Base-by-base conservation (phyloP, 495 filamentous ascomycete species). In the Achaetomiella virescens region DNA sequence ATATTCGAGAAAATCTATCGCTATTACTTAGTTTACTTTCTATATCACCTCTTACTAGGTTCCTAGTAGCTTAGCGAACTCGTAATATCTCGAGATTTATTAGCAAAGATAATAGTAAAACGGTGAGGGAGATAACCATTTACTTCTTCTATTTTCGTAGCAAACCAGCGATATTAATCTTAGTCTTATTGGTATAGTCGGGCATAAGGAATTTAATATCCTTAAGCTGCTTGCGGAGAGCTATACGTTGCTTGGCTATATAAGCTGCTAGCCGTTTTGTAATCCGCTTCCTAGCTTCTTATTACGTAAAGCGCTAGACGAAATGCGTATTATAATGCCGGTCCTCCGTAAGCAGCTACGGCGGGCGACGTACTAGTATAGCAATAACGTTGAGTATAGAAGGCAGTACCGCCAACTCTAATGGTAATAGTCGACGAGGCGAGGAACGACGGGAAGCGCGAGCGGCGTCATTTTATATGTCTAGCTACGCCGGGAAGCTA, bases 21-120 rank as follows among this genome's bases (percentile, higher is more conserved):
- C 59, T 52, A 59, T 69, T 48, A 50, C 56, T 38, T 48, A 48
- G 55, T 45, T 38, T 55, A 25, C 46, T 15, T 38, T 54, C 55
- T 62, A 33, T 45, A 60, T 60, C 58, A 44, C 63, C 47, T 60
- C 62, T 55, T 58, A 48, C 64, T 53, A 68, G 42, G n/a, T n/a
- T 21, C 45, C 47, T 24, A 33, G 20, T 56, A 29, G 1, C 48
- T n/a, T 18, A 27, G 1, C 25, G 27, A 38, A 55, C 5, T 36
- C 24, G 46, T 41, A 62, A 47, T 62, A 62, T 36, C 60, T 58
- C 18, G 11, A 44, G 14, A 14, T 53, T 52, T 24, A 35, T 62
- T 55, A 58, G 54, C 27, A 17, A 45, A 37, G 36, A 37, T 25
- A n/a, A 33, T 27, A 18, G 37, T 49, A 20, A n/a, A 33, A 55